These are phyloP conservation scores for Adiantum capillusveneris DNA, from an alignment of 75 land plant species.

Conservation along the genomic window DNA sequence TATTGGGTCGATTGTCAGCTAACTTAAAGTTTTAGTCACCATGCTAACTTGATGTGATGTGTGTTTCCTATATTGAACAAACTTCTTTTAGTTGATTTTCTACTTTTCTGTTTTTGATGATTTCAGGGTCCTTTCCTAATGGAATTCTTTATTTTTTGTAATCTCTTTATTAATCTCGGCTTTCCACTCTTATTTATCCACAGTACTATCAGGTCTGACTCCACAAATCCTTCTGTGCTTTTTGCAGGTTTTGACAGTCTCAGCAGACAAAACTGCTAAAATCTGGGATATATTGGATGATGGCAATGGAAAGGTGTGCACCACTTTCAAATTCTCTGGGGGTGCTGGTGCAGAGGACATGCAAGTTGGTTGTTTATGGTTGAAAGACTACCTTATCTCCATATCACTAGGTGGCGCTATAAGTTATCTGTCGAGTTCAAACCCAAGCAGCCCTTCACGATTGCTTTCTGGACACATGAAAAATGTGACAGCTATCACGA, in stretches of 20 bases:
- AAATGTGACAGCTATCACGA: constrained; percentile 49
- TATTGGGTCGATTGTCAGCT: no score
- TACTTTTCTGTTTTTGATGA: no score
- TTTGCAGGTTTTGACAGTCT: constrained; percentile 79
- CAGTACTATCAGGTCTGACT: no score
- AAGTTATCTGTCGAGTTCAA: constrained; percentile 45
- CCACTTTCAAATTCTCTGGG: constrained; percentile 52
- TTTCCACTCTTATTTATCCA: no score
- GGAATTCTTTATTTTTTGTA: no score
- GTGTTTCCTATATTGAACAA: no score
- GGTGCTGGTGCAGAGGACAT: constrained; percentile 81
- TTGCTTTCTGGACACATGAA: constrained; percentile 86
- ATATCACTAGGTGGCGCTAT: constrained; percentile 88
- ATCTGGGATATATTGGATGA: constrained; percentile 83
- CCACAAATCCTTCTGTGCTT: no score
- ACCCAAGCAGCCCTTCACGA: constrained; percentile 44
- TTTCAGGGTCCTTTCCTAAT: no score
- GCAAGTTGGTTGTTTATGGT: constrained; percentile 96
- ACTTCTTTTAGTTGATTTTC: no score
- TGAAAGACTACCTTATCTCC: constrained; percentile 68
- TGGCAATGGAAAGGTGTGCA: constrained; percentile 61
- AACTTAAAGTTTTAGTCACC: no score
- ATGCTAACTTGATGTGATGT: no score
- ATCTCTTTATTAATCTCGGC: no score
- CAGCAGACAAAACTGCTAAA: constrained; percentile 96